Evolutionary conservation across 129 eudicot genomes (phyloP), one percentile per base, ranked within the genome.

Genomic region (Artemisia argyi): DNA sequence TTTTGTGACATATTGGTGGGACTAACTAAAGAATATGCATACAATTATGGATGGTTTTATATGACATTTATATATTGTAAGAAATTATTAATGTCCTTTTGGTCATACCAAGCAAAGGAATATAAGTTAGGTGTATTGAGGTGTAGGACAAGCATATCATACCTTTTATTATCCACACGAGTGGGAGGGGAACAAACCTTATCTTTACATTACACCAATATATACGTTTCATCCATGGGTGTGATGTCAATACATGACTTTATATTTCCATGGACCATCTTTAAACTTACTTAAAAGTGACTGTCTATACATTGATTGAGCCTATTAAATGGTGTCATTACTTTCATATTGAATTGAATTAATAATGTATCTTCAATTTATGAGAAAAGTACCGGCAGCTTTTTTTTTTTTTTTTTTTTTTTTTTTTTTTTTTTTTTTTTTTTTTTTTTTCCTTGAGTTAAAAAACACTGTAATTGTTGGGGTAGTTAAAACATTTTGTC

Each of bases 91-190:
- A 51, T 77, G 64, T 32, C 13, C 53, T 78, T 78, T 71, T 55
- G 76, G 61, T 1, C 77, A 71, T 71, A 78, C 73, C 73, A 78
- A 71, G 71, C 73, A 71, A 78, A 78, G 77, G 77, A 78, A 78
- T 71, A 51, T 51, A 78, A 53, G 61, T 78, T 78, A 64, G 77
- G 82, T 78, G 77, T 61, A 5, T 78, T 57, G 77, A 78, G 67
- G 82, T 63, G 77, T 46, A 64, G 69, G 76, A 70, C 76, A 77
- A 51, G 46, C 53, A 75, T 75, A 75, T 44, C 56, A 53, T 65
- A 66, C 58, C 72, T 78, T 77, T 70, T 78, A 78, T 54, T 71
- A 71, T 78, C 77, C 82, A 78, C 82, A 71, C 77, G 82, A 65
- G 72, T 51, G 80, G 66, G 20, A 30, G 53, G 80, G 76, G 76